Evolutionary conservation across 495 filamentous ascomycete species (phyloP).

Genomic region (Hypoxylon subgilvum): DNA sequence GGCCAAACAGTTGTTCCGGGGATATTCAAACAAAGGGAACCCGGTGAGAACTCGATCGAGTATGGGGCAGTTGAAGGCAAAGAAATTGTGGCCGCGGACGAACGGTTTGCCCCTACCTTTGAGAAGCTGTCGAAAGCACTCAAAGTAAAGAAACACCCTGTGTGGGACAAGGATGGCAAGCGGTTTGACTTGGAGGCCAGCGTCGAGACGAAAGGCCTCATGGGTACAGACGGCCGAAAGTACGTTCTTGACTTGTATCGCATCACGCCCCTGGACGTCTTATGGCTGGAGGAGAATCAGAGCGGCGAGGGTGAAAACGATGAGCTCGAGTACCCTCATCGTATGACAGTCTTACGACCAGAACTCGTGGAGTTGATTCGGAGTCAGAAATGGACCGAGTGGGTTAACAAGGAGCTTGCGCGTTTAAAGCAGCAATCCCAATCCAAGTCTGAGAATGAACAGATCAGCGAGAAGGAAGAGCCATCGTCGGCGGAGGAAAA

Average conservation of each 20-base stretch:
- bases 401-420: slow-evolving; percentile 75
- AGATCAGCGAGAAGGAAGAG: slow-evolving; percentile 28
- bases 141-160: slow-evolving; percentile 89
- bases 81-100: slow-evolving; percentile 88
- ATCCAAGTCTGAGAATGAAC: slow-evolving; percentile 40
- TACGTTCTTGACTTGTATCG: slow-evolving; percentile 97
- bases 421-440: slow-evolving; percentile 50
- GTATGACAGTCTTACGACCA: slow-evolving; percentile 88
- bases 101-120: slow-evolving; percentile 83
- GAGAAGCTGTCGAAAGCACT: slow-evolving; percentile 87
- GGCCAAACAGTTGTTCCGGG: slow-evolving; percentile 98
- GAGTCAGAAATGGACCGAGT: slow-evolving; percentile 84
- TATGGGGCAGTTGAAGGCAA: slow-evolving; percentile 98
- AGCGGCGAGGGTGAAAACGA: slow-evolving; percentile 51
- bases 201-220: slow-evolving; percentile 95
- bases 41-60: slow-evolving; percentile 97
- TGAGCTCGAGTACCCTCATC: slow-evolving; percentile 79
- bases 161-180: slow-evolving; percentile 96
- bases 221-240: slow-evolving; percentile 96
- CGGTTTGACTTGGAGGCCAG: slow-evolving; percentile 91
- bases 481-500: slow-evolving; percentile 31
- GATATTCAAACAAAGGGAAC: slow-evolving; percentile 98
- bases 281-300: slow-evolving; percentile 79
- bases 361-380: slow-evolving; percentile 87
- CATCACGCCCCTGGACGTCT: slow-evolving; percentile 87